Evolutionary conservation across 1,139 yeast species (phyloP), one percentile per base, ranked within the genome.

Genomic region (Scheffersomyces insectosa): DNA sequence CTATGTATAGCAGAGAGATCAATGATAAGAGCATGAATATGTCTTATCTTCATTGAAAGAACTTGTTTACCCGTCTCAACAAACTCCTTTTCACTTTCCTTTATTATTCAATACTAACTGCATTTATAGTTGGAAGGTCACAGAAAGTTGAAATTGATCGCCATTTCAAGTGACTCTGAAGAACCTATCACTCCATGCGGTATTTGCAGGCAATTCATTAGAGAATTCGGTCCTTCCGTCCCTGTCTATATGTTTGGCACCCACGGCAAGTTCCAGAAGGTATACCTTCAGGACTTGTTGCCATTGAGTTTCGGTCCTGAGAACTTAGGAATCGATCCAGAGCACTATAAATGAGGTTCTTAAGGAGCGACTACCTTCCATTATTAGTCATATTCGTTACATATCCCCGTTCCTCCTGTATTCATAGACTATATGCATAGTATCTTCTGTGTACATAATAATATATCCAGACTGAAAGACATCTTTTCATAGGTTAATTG

Each of bases 261-360:
- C 1, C 74, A 71, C 39, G 88, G 85, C 0, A 55, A 68, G 13
- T 68, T 61, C 47, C 57, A 73, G 39, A 64, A 71, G 51, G 70
- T 64, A 54, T 72, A 79, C 8, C 60, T 89, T 43, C 75, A 70
- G n/a, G 88, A 84, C 41, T 68, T 91, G 46, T 70, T 90, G 38
- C 98, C 98, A 0, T 61, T 79, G 59, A 83, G 95, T 56, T 91
- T 91, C 65, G 97, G 97, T 0, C 97, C 97, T 0, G 91, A 79
- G 23, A 80, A 83, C 53, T 64, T 86, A 43, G 62, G 57, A 11
- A 27, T 25, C 11, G 11, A 25, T 13, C 29, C 37, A 31, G 23
- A 31, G 20, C 12, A 31, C 34, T 10, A 11, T 4, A 20, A 20
- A 8, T 20, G 25, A 20, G 9, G 25, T 8, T 20, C 25, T 20